Evolutionary conservation across 768 basidiomycete genomes (phyloP).

Genomic region (Plicaturopsis crispa): DNA sequence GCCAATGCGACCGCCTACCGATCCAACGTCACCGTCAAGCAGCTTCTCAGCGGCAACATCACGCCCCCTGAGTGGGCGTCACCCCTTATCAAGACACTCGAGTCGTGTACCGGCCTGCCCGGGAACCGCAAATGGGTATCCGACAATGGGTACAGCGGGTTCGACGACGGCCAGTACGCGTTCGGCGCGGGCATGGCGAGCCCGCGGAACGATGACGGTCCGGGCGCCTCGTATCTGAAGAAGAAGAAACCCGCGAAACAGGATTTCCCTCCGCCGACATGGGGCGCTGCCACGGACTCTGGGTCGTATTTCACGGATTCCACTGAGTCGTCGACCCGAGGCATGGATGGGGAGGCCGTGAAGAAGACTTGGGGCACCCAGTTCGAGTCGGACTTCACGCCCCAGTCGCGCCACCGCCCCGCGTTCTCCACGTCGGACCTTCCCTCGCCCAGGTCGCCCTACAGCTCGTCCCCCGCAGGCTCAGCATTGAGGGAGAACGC

Average conservation of each 20-base stretch:
- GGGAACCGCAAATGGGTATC: constrained; percentile 61
- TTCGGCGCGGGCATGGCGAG: constrained; percentile 47
- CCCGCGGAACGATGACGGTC: constrained; percentile 24
- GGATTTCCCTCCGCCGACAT: constrained; percentile 57
- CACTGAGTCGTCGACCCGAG: neutral
- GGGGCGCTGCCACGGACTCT: constrained; percentile 41
- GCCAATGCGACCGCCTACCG: constrained; percentile 80
- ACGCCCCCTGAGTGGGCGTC: constrained; percentile 74
- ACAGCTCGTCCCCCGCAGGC: constrained; percentile 25
- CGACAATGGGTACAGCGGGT: constrained; percentile 30
- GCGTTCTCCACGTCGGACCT: constrained; percentile 14
- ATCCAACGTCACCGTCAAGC: constrained; percentile 64
- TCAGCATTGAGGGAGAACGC: constrained; percentile 21
- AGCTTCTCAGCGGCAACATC: constrained; percentile 73
- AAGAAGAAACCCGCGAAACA: constrained; percentile 39
- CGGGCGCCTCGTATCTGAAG: constrained; percentile 24
- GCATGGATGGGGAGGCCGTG: no score
- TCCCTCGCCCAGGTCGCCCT: constrained; percentile 25
- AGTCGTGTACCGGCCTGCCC: constrained; percentile 63
- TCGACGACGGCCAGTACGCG: constrained; percentile 32
- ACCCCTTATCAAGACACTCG: constrained; percentile 67
- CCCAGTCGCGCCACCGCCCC: constrained; percentile 18
- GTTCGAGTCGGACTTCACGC: constrained; percentile 36
- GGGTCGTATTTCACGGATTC: constrained; percentile 46
- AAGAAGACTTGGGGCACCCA: constrained; percentile 33